These are phyloP conservation scores for Mortierella polycephala DNA, from an alignment of 371 early-diverging fungal genomes.

Conservation along the genomic window DNA sequence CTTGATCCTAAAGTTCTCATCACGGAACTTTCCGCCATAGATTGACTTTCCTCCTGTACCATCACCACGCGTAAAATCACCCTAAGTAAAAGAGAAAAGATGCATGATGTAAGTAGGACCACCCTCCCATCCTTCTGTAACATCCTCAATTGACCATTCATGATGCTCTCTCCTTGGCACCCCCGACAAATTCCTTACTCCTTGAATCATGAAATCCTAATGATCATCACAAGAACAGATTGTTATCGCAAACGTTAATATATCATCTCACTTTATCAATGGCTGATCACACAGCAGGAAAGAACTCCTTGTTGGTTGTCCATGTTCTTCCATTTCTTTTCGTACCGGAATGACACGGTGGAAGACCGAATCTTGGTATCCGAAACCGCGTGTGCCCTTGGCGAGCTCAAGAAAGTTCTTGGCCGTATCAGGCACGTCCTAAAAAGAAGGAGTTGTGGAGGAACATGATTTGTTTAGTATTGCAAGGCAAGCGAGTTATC, in stretches of 20 bases:
- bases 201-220: constrained; percentile 86
- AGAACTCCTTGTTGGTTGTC: not conserved
- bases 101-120: too few species aligned
- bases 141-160: not conserved
- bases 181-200: constrained; percentile 19
- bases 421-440: constrained; percentile 84
- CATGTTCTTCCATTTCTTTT: not conserved
- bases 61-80: constrained; percentile 83
- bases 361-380: constrained; percentile 89
- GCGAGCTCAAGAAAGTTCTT: constrained; percentile 93
- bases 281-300: not conserved
- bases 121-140: not conserved
- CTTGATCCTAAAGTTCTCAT: constrained; percentile 95
- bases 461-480: not conserved
- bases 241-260: not conserved
- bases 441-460: constrained; percentile 15
- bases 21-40: constrained; percentile 89
- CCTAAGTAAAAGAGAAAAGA: constrained; percentile 58
- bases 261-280: not conserved
- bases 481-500: not conserved
- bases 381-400: constrained; percentile 84
- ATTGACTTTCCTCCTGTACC: constrained; percentile 98
- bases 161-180: not conserved
- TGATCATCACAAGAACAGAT: constrained; percentile 3
- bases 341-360: constrained; percentile 87